Evolutionary conservation across 495 filamentous ascomycete species (phyloP).

Genomic region (Penicillium fimorum): DNA sequence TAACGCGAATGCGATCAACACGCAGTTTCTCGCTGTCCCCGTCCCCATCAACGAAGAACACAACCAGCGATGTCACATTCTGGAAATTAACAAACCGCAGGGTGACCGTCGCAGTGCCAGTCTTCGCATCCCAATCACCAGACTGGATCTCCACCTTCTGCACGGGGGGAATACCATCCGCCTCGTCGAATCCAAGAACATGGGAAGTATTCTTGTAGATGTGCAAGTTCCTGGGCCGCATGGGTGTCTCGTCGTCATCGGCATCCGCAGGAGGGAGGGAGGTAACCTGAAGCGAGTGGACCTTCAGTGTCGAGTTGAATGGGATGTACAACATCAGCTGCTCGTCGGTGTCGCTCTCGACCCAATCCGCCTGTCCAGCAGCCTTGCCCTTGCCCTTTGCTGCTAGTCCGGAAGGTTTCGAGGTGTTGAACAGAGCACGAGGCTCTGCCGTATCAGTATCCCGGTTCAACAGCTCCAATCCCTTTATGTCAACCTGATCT

Average conservation of each 20-base stretch:
- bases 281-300: constrained; percentile 88
- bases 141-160: constrained; percentile 71
- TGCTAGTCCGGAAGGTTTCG: constrained; percentile 63
- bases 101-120: constrained; percentile 78
- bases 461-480: constrained; percentile 83
- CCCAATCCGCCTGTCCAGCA: constrained; percentile 67
- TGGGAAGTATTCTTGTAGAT: constrained; percentile 84
- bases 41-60: constrained; percentile 90
- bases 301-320: constrained; percentile 84
- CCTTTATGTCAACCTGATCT: constrained; percentile 71
- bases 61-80: constrained; percentile 76
- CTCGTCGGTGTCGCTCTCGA: constrained; percentile 99
- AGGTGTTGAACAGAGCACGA: constrained; percentile 66
- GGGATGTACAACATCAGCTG: constrained; percentile 94
- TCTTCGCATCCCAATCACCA: constrained; percentile 80
- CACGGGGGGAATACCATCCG: constrained; percentile 75
- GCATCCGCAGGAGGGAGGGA: constrained; percentile 62
- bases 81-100: constrained; percentile 97
- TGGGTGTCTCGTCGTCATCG: constrained; percentile 71
- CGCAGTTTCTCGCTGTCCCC: constrained; percentile 82
- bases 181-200: constrained; percentile 93
- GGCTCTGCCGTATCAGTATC: constrained; percentile 67
- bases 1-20: constrained; percentile 77
- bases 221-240: constrained; percentile 81
- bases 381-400: constrained; percentile 57